A percentile compares a stretch with the other conserved stretches of the same genome.
Conservation (phyloP, 2,329 filamentous ascomycete species). For the Passalora sequoiae region DNA sequence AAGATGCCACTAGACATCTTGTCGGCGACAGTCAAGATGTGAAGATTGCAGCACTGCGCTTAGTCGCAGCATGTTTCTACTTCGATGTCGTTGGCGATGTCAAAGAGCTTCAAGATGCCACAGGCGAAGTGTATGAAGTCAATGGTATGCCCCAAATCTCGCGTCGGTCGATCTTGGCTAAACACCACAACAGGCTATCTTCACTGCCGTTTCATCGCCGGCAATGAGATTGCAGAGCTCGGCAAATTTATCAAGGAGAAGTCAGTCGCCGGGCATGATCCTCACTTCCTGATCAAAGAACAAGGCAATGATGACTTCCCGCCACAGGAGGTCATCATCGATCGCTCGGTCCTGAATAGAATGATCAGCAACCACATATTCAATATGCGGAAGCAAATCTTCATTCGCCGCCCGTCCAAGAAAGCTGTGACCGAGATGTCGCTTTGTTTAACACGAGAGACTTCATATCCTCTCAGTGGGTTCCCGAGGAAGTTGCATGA, state of each 20-base stretch:
- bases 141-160: neutral
- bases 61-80: constrained; percentile 24
- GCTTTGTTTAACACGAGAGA: neutral
- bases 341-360: neutral
- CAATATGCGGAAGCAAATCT: neutral
- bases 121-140: neutral
- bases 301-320: constrained; percentile 8
- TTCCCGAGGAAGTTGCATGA: constrained; percentile 3
- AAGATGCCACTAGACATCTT: constrained; percentile 5
- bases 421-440: constrained; percentile 2
- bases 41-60: constrained; percentile 10
- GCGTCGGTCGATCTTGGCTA: neutral
- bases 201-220: constrained; percentile 15
- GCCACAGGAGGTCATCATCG: constrained; percentile 1
- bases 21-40: constrained; percentile 17
- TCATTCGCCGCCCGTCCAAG: neutral
- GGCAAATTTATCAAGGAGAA: constrained; percentile 10
- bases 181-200: constrained; percentile 15
- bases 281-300: constrained; percentile 11
- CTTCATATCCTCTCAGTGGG: constrained; percentile 3
- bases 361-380: neutral
- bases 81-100: constrained; percentile 14
- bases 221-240: constrained; percentile 11
- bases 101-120: neutral
- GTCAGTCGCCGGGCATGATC: neutral